These are phyloP conservation scores for Raddia guianensis DNA, from an alignment of 176 grass and related monocot species.

Conservation along the genomic window DNA sequence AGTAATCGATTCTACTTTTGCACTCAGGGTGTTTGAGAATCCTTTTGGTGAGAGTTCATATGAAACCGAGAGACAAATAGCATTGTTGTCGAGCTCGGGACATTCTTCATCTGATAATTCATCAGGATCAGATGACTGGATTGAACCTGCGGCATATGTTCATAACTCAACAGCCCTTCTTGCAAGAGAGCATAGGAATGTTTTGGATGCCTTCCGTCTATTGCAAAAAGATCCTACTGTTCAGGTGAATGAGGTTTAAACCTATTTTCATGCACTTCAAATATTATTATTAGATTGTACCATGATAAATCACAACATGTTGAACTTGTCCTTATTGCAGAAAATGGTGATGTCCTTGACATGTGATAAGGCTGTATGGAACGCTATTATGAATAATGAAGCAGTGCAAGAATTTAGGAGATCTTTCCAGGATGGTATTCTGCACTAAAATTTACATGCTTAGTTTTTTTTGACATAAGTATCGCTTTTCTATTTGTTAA, in stretches of 20 bases:
- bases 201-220: slow-evolving; percentile 77
- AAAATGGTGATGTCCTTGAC: slow-evolving; percentile 91
- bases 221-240: slow-evolving; percentile 67
- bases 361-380: slow-evolving; percentile 85
- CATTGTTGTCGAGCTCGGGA: slow-evolving; percentile 44
- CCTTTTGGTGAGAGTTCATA: slow-evolving; percentile 34
- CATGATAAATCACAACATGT: not conserved
- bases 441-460: not conserved
- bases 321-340: slow-evolving; percentile 53
- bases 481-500: slow-evolving; percentile 5
- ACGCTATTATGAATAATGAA: slow-evolving; percentile 89
- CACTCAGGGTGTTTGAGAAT: slow-evolving; percentile 55
- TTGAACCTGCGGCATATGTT: slow-evolving; percentile 75
- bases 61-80: slow-evolving; percentile 30
- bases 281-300: not conserved
- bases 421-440: slow-evolving; percentile 64
- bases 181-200: slow-evolving; percentile 62
- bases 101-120: slow-evolving; percentile 50
- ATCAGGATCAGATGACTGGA: slow-evolving; percentile 83
- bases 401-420: slow-evolving; percentile 85
- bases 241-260: slow-evolving; percentile 52
- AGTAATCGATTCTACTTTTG: slow-evolving; percentile 29
- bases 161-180: slow-evolving; percentile 56
- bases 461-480: slow-evolving; percentile 16
- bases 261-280: not conserved